Evolutionary conservation across 495 filamentous ascomycete species (phyloP), one percentile per base, ranked within the genome.

Genomic region (Penicillium pancosmium): DNA sequence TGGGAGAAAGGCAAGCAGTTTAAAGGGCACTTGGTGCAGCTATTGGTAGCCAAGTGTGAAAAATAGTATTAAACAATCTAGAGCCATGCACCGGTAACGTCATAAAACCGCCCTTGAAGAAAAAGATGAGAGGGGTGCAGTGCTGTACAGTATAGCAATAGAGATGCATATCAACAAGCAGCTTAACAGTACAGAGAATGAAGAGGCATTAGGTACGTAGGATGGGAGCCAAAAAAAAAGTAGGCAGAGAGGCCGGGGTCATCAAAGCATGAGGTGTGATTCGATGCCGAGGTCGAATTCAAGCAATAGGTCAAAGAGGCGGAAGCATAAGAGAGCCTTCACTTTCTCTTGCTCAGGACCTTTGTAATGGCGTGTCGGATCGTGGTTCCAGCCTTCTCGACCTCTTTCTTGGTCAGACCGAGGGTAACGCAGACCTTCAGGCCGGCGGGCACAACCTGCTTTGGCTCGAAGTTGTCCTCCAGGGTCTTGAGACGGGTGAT

Each of bases 331-430:
- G 13, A 41, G 33, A 31, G 16, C n/a, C 35, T 50, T 62, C 62
- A 77, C 63, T 76, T 84, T 72, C 73, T 79, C 60, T 78, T 79
- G 69, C 78, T 85, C 67, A 89, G 69, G 51, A 97, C 87, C 78
- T 96, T 97, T 33, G 93, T 96, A 64, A 97, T 91, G 18, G 93
- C 94, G 75, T 97, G 93, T 52, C 95, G 83, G 57, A 98, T 91
- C 5, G 84, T 88, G 5, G 86, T 84, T 3, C 93, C 94, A 3
- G 94, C 90, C 76, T 92, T 93, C 77, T 98, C 94, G 46, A 91
- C 88, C 72, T 98, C 94, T 77, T 96, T 97, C 79, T 89, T 92
- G 35, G 89, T 88, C 63, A 98, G 80, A 10, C 90, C 94, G 34
- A 81, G 88, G 0, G 92, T 93, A 54, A 97, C 81, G 70, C 93